phyloP scores from a whole-genome alignment of 108 stramenopile genomes.

The Cylindrotheca fusiformis region DNA sequence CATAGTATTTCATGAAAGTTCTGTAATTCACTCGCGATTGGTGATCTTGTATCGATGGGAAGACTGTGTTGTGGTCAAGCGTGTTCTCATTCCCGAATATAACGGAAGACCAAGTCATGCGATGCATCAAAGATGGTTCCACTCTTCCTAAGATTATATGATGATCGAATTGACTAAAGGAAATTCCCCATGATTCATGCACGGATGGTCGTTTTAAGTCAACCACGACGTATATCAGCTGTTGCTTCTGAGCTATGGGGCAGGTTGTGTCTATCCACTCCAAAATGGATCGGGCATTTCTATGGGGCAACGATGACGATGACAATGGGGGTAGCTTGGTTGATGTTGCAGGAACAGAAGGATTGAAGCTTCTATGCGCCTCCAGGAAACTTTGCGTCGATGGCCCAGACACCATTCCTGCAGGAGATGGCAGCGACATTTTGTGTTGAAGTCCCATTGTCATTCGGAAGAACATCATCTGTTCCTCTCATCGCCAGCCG shows the following conservation, averaged over 20 bases:
- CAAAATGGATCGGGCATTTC: neutral
- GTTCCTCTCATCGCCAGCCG: no score
- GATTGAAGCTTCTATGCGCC: no score
- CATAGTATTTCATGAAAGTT: neutral
- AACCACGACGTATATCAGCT: neutral
- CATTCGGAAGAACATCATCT: no score
- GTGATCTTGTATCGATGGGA: neutral
- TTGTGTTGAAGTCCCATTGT: no score
- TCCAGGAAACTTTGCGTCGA: no score
- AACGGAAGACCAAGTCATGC: neutral
- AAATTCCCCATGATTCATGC: constrained; percentile 8
- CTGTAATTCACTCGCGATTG: neutral
- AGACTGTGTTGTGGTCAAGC: neutral
- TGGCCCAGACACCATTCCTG: no score
- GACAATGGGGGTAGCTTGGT: neutral
- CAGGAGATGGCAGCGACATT: no score
- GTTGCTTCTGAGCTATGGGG: neutral
- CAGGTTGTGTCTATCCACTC: neutral
- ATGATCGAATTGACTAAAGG: constrained; percentile 10
- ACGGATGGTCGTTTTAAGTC: neutral
- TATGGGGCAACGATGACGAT: neutral
- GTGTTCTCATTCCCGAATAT: neutral
- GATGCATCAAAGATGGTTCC: neutral
- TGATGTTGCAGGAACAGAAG: no score
- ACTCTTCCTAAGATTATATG: constrained; percentile 10